Conservation (phyloP, 192 early-diverging fungal species). For the Allomyces macrogynus region DNA sequence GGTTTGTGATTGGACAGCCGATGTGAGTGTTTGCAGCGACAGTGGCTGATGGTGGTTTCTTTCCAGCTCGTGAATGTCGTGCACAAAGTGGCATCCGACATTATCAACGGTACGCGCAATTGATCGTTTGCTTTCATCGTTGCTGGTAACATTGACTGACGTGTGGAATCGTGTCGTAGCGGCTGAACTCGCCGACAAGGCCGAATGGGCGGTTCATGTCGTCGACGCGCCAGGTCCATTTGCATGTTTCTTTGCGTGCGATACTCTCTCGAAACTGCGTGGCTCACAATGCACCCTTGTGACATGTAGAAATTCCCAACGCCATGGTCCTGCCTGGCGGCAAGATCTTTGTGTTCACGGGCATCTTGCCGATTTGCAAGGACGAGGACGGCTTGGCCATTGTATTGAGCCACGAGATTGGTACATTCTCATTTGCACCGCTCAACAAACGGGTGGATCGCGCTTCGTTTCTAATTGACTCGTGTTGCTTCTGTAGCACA, state of each 20-base stretch:
- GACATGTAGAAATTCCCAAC: conserved; percentile 33
- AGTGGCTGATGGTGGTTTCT: too few relatives aligned
- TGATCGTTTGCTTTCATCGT: too few relatives aligned
- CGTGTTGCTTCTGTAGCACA: conserved; percentile 26
- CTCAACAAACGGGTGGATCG: too few relatives aligned
- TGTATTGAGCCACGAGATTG: conserved; percentile 79
- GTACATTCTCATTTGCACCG: too few relatives aligned
- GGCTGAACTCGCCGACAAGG: conserved; percentile 41
- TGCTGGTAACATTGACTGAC: conserved; percentile 19
- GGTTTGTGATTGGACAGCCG: conserved; percentile 18
- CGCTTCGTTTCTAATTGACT: too few relatives aligned
- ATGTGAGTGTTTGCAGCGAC: too few relatives aligned
- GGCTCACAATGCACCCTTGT: too few relatives aligned
- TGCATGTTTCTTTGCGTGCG: too few relatives aligned
- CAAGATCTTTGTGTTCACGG: conserved; percentile 94
- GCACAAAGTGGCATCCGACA: too few relatives aligned
- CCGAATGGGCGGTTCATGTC: conserved; percentile 81
- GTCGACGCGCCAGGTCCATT: conserved; percentile 35
- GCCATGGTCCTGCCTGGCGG: conserved; percentile 90
- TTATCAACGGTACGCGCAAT: too few relatives aligned
- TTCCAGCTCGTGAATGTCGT: too few relatives aligned
- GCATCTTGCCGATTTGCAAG: conserved; percentile 56
- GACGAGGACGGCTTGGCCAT: conserved; percentile 80
- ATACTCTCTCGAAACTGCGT: too few relatives aligned
- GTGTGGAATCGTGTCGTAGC: conserved; percentile 50